phyloP scores from a whole-genome alignment of 768 basidiomycete species.

The Hysterangium stoloniferum region DNA sequence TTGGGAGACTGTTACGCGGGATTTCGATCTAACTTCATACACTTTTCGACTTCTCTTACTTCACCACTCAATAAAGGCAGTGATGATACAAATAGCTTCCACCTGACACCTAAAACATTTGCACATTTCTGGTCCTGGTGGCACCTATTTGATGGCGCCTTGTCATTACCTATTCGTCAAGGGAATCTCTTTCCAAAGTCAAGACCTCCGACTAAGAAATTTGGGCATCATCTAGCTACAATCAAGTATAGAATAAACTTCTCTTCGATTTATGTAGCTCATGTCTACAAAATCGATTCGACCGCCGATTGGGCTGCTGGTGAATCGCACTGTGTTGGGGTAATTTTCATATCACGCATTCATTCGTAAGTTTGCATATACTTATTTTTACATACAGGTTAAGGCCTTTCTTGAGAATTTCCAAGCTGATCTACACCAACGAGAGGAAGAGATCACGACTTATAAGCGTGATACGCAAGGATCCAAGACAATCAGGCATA shows the following conservation, averaged over 20 bases:
- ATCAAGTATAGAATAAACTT: conserved; percentile 83
- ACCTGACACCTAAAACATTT: conserved; percentile 79
- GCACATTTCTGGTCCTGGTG: conserved; percentile 94
- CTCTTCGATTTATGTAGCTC: conserved; percentile 73
- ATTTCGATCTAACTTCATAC: conserved; percentile 91
- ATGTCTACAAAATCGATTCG: conserved; percentile 78
- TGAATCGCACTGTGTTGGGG: conserved; percentile 69
- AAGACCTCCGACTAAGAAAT: conserved; percentile 71
- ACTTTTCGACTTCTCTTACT: conserved; percentile 79
- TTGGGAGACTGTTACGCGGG: conserved; percentile 70
- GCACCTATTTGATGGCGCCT: conserved; percentile 67
- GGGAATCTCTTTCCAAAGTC: conserved; percentile 69
- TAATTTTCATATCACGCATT: conserved; percentile 21
- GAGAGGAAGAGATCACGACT: conserved; percentile 72
- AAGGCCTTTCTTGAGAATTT: conserved; percentile 78
- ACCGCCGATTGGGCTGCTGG: conserved; percentile 77
- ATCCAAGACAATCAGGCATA: conserved; percentile 53
- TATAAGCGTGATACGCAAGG: not conserved
- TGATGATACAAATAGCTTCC: conserved; percentile 52
- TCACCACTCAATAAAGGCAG: conserved; percentile 42
- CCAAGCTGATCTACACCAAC: conserved; percentile 87
- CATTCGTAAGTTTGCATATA: not conserved
- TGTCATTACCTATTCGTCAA: conserved; percentile 81
- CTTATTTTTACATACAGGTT: not conserved
- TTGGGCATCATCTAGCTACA: conserved; percentile 82